Conservation (phyloP, 1,284 basidiomycete species). For the Irpex sp. region DNA sequence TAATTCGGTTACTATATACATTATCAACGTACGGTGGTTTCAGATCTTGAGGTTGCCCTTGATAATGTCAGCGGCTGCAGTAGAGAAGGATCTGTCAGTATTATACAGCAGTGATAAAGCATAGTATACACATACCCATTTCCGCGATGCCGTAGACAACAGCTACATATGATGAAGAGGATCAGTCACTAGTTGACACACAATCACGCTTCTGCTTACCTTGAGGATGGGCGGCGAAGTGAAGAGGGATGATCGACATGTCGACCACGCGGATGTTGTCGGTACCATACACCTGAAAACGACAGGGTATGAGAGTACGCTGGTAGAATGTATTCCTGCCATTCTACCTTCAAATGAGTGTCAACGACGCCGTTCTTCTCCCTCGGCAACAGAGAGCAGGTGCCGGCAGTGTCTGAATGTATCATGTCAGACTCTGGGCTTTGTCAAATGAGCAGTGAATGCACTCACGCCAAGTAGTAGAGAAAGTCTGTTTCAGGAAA, state of each 20-base stretch:
- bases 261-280: constrained; percentile 35
- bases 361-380: constrained; percentile 27
- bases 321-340: not conserved
- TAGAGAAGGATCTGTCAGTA: not conserved
- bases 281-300: constrained; percentile 36
- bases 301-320: constrained; percentile 28
- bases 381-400: constrained; percentile 29
- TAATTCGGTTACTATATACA: not conserved
- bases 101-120: not conserved
- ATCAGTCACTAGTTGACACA: not conserved
- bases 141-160: constrained; percentile 29
- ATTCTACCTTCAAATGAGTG: constrained; percentile 21
- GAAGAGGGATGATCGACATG: constrained; percentile 28
- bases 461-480: constrained; percentile 27
- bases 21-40: not conserved
- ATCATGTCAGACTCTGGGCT: too few relatives aligned
- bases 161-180: constrained; percentile 15
- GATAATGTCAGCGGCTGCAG: constrained; percentile 29
- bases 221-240: constrained; percentile 27
- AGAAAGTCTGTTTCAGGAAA: constrained; percentile 21
- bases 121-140: constrained; percentile 20
- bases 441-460: not conserved
- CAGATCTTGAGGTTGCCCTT: constrained; percentile 20
- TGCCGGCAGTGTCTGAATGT: constrained; percentile 24
- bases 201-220: constrained; percentile 11